These are phyloP conservation scores for Rhodosporidiobolus sp. DNA, from an alignment of 768 basidiomycete species.

Conservation along the genomic window DNA sequence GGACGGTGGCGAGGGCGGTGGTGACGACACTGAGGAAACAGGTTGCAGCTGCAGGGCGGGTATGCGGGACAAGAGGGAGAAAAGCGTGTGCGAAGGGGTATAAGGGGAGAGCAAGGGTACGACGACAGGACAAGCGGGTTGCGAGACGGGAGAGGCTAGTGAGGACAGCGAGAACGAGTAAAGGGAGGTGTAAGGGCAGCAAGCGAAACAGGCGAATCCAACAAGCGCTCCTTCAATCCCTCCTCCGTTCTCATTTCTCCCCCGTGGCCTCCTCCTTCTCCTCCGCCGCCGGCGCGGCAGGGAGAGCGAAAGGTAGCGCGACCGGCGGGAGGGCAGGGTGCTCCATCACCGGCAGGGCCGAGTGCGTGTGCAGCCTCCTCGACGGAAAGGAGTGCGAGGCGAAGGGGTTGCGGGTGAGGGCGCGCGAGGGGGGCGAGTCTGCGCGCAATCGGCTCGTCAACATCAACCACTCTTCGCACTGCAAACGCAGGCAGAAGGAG, in stretches of 20 bases:
- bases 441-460: background rate
- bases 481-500: background rate
- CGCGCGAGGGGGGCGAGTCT: constrained; percentile 20
- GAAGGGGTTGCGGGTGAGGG: constrained; percentile 20
- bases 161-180: too few relatives aligned
- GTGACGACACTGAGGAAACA: background rate
- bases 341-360: background rate
- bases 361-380: background rate
- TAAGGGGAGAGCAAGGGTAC: too few relatives aligned
- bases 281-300: background rate
- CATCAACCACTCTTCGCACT: background rate
- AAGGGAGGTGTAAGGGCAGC: too few relatives aligned
- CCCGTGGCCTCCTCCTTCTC: background rate
- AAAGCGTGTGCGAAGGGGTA: too few relatives aligned
- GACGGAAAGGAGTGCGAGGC: background rate
- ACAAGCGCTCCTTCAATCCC: too few relatives aligned
- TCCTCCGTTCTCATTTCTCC: too few relatives aligned
- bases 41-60: background rate
- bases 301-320: background rate
- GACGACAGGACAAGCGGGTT: too few relatives aligned
- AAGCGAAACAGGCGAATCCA: too few relatives aligned
- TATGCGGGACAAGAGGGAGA: too few relatives aligned
- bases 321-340: too few relatives aligned
- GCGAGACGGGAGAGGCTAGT: too few relatives aligned
- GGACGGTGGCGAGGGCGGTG: too few relatives aligned